Percentiles rank a stretch among this genome's conserved stretches.
phyloP scores from a whole-genome alignment of 371 early-diverging fungal species.

The Funneliformis caledonium region DNA sequence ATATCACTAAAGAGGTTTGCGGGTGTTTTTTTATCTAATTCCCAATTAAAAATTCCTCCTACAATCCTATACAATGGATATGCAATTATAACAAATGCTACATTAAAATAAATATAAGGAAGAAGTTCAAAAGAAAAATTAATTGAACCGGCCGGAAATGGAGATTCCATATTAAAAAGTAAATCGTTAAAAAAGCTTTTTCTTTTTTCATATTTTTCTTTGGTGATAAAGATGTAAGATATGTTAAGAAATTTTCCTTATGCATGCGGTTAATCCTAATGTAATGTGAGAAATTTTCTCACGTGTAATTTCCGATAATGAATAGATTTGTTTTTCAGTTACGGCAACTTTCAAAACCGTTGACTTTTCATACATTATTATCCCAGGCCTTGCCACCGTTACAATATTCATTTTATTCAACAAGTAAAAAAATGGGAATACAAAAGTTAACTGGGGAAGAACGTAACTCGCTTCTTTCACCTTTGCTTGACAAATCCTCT shows the following conservation, averaged over 20 bases:
- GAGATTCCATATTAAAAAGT: background rate
- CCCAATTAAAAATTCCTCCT: constrained; percentile 57
- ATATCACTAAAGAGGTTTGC: constrained; percentile 72
- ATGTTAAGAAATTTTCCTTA: too few relatives aligned
- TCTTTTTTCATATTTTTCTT: too few relatives aligned
- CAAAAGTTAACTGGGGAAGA: constrained; percentile 55
- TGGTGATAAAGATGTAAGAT: too few relatives aligned
- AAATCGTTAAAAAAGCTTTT: too few relatives aligned
- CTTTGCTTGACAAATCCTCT: constrained; percentile 55
- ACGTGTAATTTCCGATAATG: too few relatives aligned
- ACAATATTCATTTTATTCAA: constrained; percentile 4
- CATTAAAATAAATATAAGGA: constrained; percentile 21
- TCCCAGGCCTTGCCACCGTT: background rate
- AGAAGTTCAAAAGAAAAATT: constrained; percentile 14
- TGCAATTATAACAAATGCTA: constrained; percentile 31
- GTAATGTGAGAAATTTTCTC: too few relatives aligned
- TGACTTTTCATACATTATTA: background rate
- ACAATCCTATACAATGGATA: constrained; percentile 28
- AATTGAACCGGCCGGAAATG: background rate
- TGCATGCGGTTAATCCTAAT: too few relatives aligned
- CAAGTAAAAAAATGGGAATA: background rate
- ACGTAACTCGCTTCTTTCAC: constrained; percentile 55
- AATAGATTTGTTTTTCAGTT: too few relatives aligned
- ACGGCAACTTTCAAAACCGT: background rate
- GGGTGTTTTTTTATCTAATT: constrained; percentile 63